Evolutionary conservation across 805 yeast genomes (phyloP), one percentile per base, ranked within the genome.

Genomic region (Scheffersomyces ergatensis): DNA sequence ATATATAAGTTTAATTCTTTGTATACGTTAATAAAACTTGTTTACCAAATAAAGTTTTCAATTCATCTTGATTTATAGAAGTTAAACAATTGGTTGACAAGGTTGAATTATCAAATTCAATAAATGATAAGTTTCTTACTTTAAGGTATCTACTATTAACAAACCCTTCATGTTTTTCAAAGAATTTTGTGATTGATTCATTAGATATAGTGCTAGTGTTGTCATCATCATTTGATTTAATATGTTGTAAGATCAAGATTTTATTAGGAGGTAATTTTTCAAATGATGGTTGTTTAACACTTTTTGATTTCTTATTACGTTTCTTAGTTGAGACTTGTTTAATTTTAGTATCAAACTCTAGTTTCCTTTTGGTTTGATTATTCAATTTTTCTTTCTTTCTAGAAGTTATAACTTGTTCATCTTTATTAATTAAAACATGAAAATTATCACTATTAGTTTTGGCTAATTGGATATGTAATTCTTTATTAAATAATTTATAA

Each of bases 61-160:
- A 37, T 5, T 36, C 40, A 3, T 33, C 33, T 12, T 18, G 31
- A 3, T 53, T 51, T 13, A 46, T 20, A 2, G 29, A 32, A 7
- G 53, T 42, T 33, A 66, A 49, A 31, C 67, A 60, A 13, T 37
- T 38, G 0, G 70, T 67, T 0, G 96, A 83, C 30, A 67, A 60
- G 2, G 60, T 53, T 17, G 79, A 83, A 4, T 67, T 64, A 18
- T 75, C 79, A 57, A 83, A 92, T 51, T 92, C 97, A 3, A 92
- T 74, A 60, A 92, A 85, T 9, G 93, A 95, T 34, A 92, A 76
- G 29, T 77, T 77, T 33, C 88, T 73, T 5, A 82, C 77, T 2
- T 75, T 70, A 20, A 92, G 89, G 27, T 80, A 62, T 39, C 95
- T 77, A 2, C 83, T 67, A 48, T 83, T 86, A 11, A 77, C 62